phyloP scores from a whole-genome alignment of 1,284 basidiomycete species.

The Abortiporus biennis region DNA sequence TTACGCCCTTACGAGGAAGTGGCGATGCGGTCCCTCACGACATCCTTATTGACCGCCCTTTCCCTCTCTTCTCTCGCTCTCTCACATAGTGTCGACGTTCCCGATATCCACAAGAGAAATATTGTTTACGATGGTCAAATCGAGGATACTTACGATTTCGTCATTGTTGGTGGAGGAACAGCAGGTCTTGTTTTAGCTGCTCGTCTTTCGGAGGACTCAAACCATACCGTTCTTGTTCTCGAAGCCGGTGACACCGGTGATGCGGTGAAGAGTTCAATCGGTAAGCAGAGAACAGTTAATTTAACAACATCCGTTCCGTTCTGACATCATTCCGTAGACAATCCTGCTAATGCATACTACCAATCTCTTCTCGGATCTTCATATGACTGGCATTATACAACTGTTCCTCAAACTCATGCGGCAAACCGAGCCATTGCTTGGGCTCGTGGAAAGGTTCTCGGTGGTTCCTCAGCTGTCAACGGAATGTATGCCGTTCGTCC shows the following conservation, averaged over 20 bases:
- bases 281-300: conserved; percentile 20
- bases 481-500: conserved; percentile 64
- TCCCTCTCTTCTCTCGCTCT: conserved; percentile 6
- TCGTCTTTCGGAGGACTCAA: conserved; percentile 64
- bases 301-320: neutral
- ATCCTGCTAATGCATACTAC: conserved; percentile 47
- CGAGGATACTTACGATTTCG: conserved; percentile 45
- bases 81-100: neutral
- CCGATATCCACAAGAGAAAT: conserved; percentile 26
- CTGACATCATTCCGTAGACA: conserved; percentile 26
- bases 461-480: conserved; percentile 68
- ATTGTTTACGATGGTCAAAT: conserved; percentile 34
- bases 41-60: conserved; percentile 2
- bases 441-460: conserved; percentile 65
- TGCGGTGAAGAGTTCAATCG: conserved; percentile 32
- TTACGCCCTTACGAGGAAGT: no score
- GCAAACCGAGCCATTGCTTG: conserved; percentile 35
- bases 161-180: conserved; percentile 61
- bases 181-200: conserved; percentile 70
- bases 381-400: conserved; percentile 63
- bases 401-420: conserved; percentile 41
- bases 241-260: conserved; percentile 65
- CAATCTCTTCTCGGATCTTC: conserved; percentile 39
- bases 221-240: conserved; percentile 65
- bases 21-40: conserved; percentile 7